Evolutionary conservation across 345 rosid genomes (phyloP).

Genomic region (Geranium rotundifolium): DNA sequence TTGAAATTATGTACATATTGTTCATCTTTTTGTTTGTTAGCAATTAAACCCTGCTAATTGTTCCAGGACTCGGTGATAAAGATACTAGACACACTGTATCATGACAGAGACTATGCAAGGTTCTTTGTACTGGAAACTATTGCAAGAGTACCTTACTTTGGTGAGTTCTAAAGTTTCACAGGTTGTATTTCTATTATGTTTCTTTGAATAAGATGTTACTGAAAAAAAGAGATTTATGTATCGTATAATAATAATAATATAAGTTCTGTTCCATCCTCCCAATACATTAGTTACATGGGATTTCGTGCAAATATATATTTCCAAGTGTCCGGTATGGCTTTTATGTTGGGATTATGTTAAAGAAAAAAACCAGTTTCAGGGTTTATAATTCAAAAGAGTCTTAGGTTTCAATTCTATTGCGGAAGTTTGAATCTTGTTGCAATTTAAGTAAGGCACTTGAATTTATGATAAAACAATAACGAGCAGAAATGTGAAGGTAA

Average conservation of each 20-base stretch:
- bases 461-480: too few relatives aligned
- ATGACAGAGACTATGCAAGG: slow-evolving; percentile 61
- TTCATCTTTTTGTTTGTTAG: background rate
- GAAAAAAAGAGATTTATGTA: too few relatives aligned
- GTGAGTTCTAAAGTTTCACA: slow-evolving; percentile 28
- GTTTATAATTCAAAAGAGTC: background rate
- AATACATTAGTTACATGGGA: background rate
- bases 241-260: too few relatives aligned
- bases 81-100: slow-evolving; percentile 65
- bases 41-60: background rate
- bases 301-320: background rate
- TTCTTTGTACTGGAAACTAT: slow-evolving; percentile 79
- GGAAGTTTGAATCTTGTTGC: background rate
- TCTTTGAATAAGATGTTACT: background rate
- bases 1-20: background rate
- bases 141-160: slow-evolving; percentile 94
- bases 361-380: background rate
- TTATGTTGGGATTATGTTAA: background rate
- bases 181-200: background rate
- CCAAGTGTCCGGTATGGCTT: background rate
- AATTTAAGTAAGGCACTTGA: background rate
- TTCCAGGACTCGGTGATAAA: slow-evolving; percentile 64
- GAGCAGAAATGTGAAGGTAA: too few relatives aligned
- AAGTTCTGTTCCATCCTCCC: too few relatives aligned
- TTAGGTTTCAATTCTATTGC: too few relatives aligned